Conservation (phyloP, 2,329 filamentous ascomycete species). For the Xylaria sp. region DNA sequence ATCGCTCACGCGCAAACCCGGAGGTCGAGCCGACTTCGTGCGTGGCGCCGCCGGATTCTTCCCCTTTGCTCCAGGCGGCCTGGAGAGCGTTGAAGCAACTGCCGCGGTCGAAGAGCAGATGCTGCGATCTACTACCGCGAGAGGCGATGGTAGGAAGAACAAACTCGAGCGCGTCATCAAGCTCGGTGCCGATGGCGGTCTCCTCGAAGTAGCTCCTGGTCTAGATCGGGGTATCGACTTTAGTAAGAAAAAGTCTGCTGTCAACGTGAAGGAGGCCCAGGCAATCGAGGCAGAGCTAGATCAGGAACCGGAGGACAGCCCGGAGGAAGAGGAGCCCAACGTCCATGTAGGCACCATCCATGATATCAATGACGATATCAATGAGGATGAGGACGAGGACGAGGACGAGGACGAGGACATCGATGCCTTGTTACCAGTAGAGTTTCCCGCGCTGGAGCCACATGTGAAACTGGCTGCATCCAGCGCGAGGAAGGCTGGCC, state of each 20-base stretch:
- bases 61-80: conserved; percentile 89
- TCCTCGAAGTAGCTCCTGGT: conserved; percentile 85
- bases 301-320: conserved; percentile 56
- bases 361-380: conserved; percentile 40
- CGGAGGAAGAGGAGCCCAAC: conserved; percentile 47
- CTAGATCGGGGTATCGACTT: conserved; percentile 82
- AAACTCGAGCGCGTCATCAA: conserved; percentile 88
- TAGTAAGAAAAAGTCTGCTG: conserved; percentile 64
- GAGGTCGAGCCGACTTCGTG: conserved; percentile 88
- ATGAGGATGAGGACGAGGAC: conserved; percentile 53
- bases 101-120: conserved; percentile 84
- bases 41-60: conserved; percentile 93
- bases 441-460: conserved; percentile 91
- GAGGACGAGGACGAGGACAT: conserved; percentile 71
- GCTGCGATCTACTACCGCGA: conserved; percentile 60
- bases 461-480: conserved; percentile 79
- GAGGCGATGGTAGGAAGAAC: conserved; percentile 57
- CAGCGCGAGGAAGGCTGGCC: conserved; percentile 76
- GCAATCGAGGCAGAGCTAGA: conserved; percentile 65
- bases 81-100: conserved; percentile 86
- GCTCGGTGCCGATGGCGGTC: conserved; percentile 77
- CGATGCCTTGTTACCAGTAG: conserved; percentile 86
- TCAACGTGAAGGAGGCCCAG: conserved; percentile 70
- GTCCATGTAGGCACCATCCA: conserved; percentile 40
- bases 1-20: conserved; percentile 86